Base-by-base conservation (phyloP, 768 basidiomycete species). In the Mrakia gelida region DNA sequence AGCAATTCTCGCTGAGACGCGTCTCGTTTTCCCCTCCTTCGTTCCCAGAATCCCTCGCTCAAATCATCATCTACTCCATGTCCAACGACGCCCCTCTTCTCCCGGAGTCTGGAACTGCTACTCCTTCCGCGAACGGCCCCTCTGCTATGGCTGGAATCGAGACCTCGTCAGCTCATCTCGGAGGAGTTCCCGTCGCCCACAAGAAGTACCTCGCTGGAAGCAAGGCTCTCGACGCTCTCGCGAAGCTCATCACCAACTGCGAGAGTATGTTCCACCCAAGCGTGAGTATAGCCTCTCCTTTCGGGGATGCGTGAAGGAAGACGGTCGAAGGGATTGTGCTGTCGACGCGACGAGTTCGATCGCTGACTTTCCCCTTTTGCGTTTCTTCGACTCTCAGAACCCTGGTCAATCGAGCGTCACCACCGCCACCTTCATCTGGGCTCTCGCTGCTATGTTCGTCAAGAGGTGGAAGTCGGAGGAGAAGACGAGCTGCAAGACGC, bases 61-160 rank as follows among this genome's bases (percentile, higher is more conserved):
- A 89, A 54, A 91, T 95, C 76, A 91, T 96, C 77, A 91, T 95
- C 4, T 94, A 94, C 84, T 94, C 92, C 6, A 95, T 97, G 91
- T 87, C 90, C 0, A 87, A 92, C 61, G 96, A 98, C 82, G 89
- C 93, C 18, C 80, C 82, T 26, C 65, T 73, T 26, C 45, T 79
- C 4, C 88, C 89, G 0, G 82, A 86, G 0, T 93, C 93, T 0
- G 89, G 86, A 78, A 86, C 88, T 3, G 87, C 90, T 1, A 95
- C 94, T 0, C 93, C 94, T 15, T 80, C 84, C 7, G 79, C 74
- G n/a, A 81, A 81, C 4, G 83, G 83, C 4, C 82, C 81, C 0
- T 82, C 90, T 87, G 38, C 71, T 10, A 30, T 32, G 68, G 34
- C 26, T 16, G 68, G 68, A 34, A 11, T 38, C 28, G 26, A 30